Conservation (phyloP, 2,329 filamentous ascomycete species). For the Monosporascus sp. region DNA sequence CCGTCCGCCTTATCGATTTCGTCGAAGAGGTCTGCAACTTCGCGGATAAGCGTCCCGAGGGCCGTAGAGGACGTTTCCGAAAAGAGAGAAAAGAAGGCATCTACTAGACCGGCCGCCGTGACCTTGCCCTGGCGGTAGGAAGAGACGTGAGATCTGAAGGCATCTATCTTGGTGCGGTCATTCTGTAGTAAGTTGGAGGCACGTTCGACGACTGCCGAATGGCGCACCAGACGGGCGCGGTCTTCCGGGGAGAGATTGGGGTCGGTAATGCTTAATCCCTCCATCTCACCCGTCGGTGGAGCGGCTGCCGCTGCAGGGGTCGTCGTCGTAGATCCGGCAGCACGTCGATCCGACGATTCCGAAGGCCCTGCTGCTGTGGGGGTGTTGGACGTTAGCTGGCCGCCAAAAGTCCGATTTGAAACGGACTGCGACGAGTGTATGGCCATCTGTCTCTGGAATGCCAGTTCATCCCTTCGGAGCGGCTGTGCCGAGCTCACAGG, state of each 20-base stretch:
- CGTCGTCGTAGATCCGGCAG: constrained; percentile 1
- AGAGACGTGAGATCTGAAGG: constrained; percentile 77
- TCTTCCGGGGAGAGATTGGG: constrained; percentile 65
- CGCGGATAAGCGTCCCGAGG: constrained; percentile 82
- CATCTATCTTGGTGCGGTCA: constrained; percentile 65
- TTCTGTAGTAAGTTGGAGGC: constrained; percentile 76
- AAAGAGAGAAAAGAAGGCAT: constrained; percentile 82
- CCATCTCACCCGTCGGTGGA: constrained; percentile 31
- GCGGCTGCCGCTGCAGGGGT: constrained; percentile 15
- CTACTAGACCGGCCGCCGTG: constrained; percentile 71
- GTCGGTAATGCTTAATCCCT: constrained; percentile 46
- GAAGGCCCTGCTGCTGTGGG: constrained; percentile 40
- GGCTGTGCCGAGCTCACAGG: constrained; percentile 74
- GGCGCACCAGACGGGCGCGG: constrained; percentile 71
- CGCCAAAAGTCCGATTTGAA: constrained; percentile 76
- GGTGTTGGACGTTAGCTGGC: constrained; percentile 61
- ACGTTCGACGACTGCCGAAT: constrained; percentile 79
- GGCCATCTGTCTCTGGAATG: constrained; percentile 86
- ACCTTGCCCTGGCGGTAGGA: constrained; percentile 67
- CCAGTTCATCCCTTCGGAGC: constrained; percentile 77
- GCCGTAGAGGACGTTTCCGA: constrained; percentile 70
- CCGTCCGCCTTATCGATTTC: constrained; percentile 67
- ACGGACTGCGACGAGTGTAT: constrained; percentile 83
- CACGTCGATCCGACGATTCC: constrained; percentile 27
- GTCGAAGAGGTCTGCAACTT: constrained; percentile 90